A percentile compares a stretch with the other conserved stretches of the same genome.
Evolutionary conservation across 129 eudicot species (phyloP).

Genomic region (Pulicaria dysenterica): DNA sequence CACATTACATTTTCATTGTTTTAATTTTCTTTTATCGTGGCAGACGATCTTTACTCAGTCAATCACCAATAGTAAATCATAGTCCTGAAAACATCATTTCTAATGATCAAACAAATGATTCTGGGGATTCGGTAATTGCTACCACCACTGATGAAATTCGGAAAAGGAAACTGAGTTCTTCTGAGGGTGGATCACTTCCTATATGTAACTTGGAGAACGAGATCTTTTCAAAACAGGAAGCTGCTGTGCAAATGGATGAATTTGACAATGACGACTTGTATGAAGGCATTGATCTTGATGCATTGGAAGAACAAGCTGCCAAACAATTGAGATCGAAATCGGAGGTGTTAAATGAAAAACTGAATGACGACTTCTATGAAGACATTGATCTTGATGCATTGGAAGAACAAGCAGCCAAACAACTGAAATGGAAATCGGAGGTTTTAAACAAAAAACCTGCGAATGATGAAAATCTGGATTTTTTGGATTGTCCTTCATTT

Average conservation of each 20-base stretch:
- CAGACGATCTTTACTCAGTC: slow-evolving; percentile 93
- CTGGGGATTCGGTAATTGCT: slow-evolving; percentile 29
- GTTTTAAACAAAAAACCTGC: slow-evolving; percentile 22
- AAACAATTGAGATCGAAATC: slow-evolving; percentile 48
- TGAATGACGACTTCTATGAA: slow-evolving; percentile 66
- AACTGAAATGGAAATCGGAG: slow-evolving; percentile 45
- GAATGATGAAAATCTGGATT: slow-evolving; percentile 22
- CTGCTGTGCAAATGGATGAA: slow-evolving; percentile 29
- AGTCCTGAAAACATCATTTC: slow-evolving; percentile 48
- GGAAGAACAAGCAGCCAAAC: slow-evolving; percentile 78
- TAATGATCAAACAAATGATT: slow-evolving; percentile 25
- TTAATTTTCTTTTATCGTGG: slow-evolving; percentile 14
- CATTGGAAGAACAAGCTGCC: slow-evolving; percentile 83
- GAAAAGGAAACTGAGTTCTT: slow-evolving; percentile 56
- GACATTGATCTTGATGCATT: slow-evolving; percentile 88
- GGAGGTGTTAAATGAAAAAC: slow-evolving; percentile 26
- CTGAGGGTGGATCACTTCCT: slow-evolving; percentile 52
- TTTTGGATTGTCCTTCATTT: slow-evolving; percentile 60
- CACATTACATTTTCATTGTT: background rate
- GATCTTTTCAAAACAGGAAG: slow-evolving; percentile 37
- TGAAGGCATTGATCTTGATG: slow-evolving; percentile 84
- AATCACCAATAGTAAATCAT: slow-evolving; percentile 56
- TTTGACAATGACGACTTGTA: slow-evolving; percentile 63
- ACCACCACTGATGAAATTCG: slow-evolving; percentile 26
- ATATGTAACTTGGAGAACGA: slow-evolving; percentile 60